These are phyloP conservation scores for Brasenia schreberi DNA, from an alignment of 164 flowering plant genomes.

Conservation along the genomic window DNA sequence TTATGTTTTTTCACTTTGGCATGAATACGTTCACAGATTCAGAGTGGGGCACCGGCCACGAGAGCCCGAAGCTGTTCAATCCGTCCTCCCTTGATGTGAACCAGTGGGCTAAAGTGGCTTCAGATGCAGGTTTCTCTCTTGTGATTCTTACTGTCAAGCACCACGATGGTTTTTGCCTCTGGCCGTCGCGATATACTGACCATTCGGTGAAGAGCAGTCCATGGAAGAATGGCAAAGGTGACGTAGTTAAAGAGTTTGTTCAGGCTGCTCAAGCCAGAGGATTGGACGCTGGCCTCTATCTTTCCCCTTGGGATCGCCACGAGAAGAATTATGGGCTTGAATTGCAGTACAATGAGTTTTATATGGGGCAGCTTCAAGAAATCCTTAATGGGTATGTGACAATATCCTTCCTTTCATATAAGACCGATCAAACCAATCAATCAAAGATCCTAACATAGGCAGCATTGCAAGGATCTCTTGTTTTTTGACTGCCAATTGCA, in stretches of 20 bases:
- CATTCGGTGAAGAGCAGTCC: constrained; percentile 57
- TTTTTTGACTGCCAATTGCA: not conserved
- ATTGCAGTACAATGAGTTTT: constrained; percentile 51
- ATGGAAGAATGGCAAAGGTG: constrained; percentile 63
- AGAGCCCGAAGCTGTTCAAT: constrained; percentile 47
- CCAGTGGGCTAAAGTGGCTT: constrained; percentile 61
- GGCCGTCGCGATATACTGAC: constrained; percentile 77
- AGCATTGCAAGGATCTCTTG: not conserved
- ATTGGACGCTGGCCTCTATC: constrained; percentile 58
- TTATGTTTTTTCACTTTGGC: constrained; percentile 85
- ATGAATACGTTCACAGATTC: constrained; percentile 82
- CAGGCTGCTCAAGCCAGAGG: constrained; percentile 37
- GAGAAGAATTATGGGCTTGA: constrained; percentile 55
- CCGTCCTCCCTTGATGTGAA: constrained; percentile 42
- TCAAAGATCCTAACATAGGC: not conserved
- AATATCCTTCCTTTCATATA: not conserved
- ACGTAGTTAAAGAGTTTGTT: constrained; percentile 53
- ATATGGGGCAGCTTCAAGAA: constrained; percentile 78
- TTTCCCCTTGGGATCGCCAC: constrained; percentile 93
- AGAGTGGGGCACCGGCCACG: constrained; percentile 90
- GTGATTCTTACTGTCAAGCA: constrained; percentile 78
- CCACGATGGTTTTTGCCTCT: constrained; percentile 86
- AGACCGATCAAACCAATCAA: not conserved
- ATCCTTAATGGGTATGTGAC: constrained; percentile 38
- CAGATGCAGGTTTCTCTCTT: constrained; percentile 38